Conservation (phyloP, 257 asterid genomes). For the Plectranthus barbatus region DNA sequence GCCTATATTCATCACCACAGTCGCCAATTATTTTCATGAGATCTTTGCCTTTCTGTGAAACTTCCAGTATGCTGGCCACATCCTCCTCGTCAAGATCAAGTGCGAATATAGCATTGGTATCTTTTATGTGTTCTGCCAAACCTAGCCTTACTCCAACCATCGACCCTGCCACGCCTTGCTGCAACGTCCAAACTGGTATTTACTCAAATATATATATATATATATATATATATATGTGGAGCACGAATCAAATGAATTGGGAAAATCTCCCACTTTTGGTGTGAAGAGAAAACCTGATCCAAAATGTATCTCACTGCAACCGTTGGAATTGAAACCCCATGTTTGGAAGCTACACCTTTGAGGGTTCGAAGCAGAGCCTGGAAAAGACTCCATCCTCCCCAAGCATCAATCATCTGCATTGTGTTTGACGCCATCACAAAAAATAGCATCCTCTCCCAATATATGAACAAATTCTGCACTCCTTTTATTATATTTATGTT, state of each 20-base stretch:
- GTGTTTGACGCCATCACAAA: not conserved
- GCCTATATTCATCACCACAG: conserved; percentile 95
- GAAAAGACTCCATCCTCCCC: conserved; percentile 98
- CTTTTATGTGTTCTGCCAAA: conserved; percentile 71
- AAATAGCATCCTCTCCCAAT: no score
- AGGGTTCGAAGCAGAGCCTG: conserved; percentile 66
- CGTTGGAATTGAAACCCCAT: conserved; percentile 74
- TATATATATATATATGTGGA: not conserved
- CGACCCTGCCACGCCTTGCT: conserved; percentile 94
- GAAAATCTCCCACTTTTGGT: not conserved
- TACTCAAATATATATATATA: no score
- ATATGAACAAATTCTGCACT: no score
- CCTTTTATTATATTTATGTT: no score
- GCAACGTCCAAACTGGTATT: conserved; percentile 20
- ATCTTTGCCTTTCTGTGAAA: conserved; percentile 65
- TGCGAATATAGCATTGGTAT: conserved; percentile 55
- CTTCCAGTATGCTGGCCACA: conserved; percentile 47
- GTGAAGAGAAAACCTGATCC: conserved; percentile 53
- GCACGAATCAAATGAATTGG: not conserved
- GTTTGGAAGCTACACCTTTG: conserved; percentile 63
- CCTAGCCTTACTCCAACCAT: conserved; percentile 96
- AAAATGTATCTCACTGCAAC: conserved; percentile 80
- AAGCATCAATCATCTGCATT: conserved; percentile 91
- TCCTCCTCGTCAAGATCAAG: conserved; percentile 78
- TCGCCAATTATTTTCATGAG: conserved; percentile 72